Percentiles rank a stretch among this genome's conserved stretches.
Evolutionary conservation across 225 moss, liverwort and hornwort species (phyloP).

Genomic region (Physcomitrellopsis africana): DNA sequence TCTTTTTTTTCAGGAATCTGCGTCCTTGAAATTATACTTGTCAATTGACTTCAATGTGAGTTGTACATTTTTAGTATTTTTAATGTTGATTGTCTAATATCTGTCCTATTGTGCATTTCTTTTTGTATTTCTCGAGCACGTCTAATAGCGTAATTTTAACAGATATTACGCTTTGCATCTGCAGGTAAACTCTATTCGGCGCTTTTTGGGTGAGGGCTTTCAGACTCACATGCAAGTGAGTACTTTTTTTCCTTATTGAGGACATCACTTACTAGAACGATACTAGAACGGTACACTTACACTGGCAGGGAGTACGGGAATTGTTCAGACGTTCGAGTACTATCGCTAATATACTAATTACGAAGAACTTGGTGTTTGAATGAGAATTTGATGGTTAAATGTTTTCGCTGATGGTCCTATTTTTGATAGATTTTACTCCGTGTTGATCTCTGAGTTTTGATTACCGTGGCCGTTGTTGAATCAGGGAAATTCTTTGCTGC

Average conservation of each 20-base stretch:
- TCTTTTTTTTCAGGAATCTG: background rate
- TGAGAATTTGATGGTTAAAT: background rate
- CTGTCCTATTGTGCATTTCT: background rate
- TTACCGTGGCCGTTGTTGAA: constrained; percentile 22
- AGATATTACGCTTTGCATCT: constrained; percentile 12
- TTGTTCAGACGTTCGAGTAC: background rate
- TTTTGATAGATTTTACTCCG: background rate
- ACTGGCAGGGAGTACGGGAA: background rate
- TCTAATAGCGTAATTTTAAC: constrained; percentile 5
- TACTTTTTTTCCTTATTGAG: constrained; percentile 5
- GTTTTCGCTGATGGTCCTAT: background rate
- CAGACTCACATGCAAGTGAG: constrained; percentile 93
- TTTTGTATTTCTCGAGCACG: constrained; percentile 10
- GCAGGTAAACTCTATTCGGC: constrained; percentile 79
- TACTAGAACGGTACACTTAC: too few species aligned
- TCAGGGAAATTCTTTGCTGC: constrained; percentile 77
- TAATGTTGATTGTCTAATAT: background rate
- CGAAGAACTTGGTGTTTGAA: background rate
- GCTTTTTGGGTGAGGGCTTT: constrained; percentile 80
- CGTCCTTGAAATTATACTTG: background rate
- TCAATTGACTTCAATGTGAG: constrained; percentile 1
- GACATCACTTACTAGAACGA: background rate
- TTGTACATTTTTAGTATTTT: too few species aligned
- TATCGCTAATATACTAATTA: background rate
- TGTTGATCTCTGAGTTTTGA: constrained; percentile 12